A percentile compares a stretch with the other conserved stretches of the same genome.
Evolutionary conservation across 352 stramenopile genomes (phyloP).

Genomic region (Phytophthora kernoviae): DNA sequence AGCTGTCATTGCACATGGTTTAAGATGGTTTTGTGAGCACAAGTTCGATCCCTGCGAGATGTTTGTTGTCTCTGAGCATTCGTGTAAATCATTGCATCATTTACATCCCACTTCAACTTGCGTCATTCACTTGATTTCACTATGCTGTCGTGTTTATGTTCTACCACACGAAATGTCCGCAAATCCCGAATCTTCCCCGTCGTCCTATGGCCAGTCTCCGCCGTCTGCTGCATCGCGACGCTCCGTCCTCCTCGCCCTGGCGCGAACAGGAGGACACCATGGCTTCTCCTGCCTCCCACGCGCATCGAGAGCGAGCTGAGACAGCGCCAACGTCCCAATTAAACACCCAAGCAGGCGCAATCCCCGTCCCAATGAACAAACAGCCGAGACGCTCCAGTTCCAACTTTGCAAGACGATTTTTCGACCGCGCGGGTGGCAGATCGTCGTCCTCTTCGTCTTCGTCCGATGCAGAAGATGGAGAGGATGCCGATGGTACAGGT

Average conservation of each 20-base stretch:
- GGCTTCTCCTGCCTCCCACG: constrained; percentile 21
- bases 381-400: constrained; percentile 13
- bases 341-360: constrained; percentile 1
- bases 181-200: constrained; percentile 17
- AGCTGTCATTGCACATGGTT: too few relatives aligned
- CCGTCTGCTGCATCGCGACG: constrained; percentile 27
- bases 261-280: constrained; percentile 3
- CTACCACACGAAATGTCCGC: background rate
- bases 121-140: too few relatives aligned
- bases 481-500: constrained; percentile 14
- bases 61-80: too few relatives aligned
- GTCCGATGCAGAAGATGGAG: constrained; percentile 27
- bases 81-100: too few relatives aligned
- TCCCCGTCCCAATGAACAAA: constrained; percentile 14
- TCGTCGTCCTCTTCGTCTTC: constrained; percentile 35
- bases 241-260: constrained; percentile 3
- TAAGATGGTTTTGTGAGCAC: too few relatives aligned
- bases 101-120: too few relatives aligned
- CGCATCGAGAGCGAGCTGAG: constrained; percentile 34
- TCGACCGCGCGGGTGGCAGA: constrained; percentile 23
- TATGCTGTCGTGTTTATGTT: too few relatives aligned
- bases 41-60: too few relatives aligned
- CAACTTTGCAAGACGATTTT: constrained; percentile 34
- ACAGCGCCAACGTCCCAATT: constrained; percentile 30
- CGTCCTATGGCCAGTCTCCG: constrained; percentile 22